Evolutionary conservation across 2,329 filamentous ascomycete genomes (phyloP).

Genomic region (Phaeoacremonium minimum): DNA sequence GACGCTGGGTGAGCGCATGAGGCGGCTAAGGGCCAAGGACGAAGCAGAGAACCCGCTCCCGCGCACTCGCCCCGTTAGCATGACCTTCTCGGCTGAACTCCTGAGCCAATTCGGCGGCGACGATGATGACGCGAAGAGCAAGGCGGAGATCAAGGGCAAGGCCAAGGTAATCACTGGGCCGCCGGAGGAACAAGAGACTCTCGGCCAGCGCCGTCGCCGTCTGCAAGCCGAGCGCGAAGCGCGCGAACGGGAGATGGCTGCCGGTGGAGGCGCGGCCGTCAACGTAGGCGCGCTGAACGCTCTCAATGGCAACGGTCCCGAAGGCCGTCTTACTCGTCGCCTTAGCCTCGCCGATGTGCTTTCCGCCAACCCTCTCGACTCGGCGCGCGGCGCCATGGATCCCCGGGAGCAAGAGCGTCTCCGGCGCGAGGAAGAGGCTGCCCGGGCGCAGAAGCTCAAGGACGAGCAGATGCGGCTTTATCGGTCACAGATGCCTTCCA

Average conservation of each 20-base stretch:
- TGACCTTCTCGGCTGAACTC: constrained; percentile 65
- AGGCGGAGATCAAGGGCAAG: constrained; percentile 22
- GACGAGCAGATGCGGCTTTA: constrained; percentile 45
- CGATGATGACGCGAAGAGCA: constrained; percentile 31
- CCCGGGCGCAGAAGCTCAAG: constrained; percentile 33
- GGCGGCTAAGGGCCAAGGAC: constrained; percentile 58
- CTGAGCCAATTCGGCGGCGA: constrained; percentile 58
- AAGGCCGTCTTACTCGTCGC: constrained; percentile 28
- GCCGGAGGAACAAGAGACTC: constrained; percentile 65
- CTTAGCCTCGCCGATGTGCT: constrained; percentile 60
- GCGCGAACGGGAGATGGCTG: constrained; percentile 49
- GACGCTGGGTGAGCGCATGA: constrained; percentile 62
- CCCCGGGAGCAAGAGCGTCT: constrained; percentile 36
- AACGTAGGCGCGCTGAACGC: constrained; percentile 11
- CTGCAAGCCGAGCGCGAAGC: constrained; percentile 68
- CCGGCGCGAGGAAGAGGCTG: constrained; percentile 33
- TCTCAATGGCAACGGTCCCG: constrained; percentile 16
- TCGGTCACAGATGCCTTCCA: constrained; percentile 44
- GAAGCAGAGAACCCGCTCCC: constrained; percentile 43
- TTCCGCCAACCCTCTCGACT: constrained; percentile 34
- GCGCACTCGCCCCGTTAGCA: constrained; percentile 54
- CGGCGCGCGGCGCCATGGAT: constrained; percentile 20
- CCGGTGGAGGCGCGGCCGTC: constrained; percentile 17
- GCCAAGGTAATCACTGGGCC: constrained; percentile 16
- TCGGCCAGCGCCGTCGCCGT: constrained; percentile 71